Base-by-base conservation (phyloP, 1,139 yeast genomes). In the Arxiozyma bovina region DNA sequence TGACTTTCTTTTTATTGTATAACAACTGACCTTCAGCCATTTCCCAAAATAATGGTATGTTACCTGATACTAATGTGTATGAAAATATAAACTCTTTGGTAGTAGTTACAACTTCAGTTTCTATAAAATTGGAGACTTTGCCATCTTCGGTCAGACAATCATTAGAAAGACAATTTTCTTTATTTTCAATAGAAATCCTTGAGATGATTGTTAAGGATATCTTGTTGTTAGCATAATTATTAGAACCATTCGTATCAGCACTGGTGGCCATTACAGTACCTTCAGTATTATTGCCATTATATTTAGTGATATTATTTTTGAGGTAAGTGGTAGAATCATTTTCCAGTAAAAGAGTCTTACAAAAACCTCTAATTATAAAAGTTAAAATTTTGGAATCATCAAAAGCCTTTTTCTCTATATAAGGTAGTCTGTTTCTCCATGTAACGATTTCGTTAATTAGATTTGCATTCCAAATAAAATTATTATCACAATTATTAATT, bases 121-220 rank as follows among this genome's bases (percentile, higher is more conserved):
- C 93, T 23, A 80, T 79, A 63, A 75, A 82, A 61, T 83, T 83
- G 1, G 90, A 76, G 6, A 82, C 86, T 44, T 77, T 75, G 0
- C 93, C 93, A 51, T 82, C 81, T 55, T 85, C 90, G 65, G 84
- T 89, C 57, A 85, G 76, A 21, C 91, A 89, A 71, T 80, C 79
- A 41, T 82, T 79, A 0, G 88, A 89, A 62, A 84, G 81, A 1
- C 84, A 70, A 1, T 82, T 79, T 1, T 85, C 85, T 45, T 74
- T 75, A 59, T 79, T 82, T 45, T 77, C 75, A 55, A 87, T 80
- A 1, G 85, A 80, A 54, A 85, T 86, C 64, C 83, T 83, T 1
- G 89, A 80, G 11, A 85, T 81, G 2, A 85, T 71, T 0, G 93
- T 83, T 50, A 85, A 65, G 21, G 83, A 68, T 0, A 66, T 55